Evolutionary conservation across 768 basidiomycete genomes (phyloP).

Genomic region (Suillus subaureus): DNA sequence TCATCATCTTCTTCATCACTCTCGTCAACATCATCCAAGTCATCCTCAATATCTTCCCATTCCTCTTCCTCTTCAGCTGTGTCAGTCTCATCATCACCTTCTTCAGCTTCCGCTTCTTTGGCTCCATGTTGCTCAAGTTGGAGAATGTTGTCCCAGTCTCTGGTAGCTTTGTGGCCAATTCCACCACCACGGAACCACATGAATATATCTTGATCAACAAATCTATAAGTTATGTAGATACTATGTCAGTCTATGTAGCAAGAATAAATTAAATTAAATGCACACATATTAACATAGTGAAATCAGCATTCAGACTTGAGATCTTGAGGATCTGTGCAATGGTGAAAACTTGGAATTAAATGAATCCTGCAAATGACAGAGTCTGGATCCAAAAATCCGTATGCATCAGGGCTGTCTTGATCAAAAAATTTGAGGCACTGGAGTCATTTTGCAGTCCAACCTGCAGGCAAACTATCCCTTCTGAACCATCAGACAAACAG

Average conservation of each 20-base stretch:
- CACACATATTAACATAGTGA: slow-evolving; percentile 34
- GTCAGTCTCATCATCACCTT: background rate
- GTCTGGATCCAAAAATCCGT: slow-evolving; percentile 48
- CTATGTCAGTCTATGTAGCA: background rate
- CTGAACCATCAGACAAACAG: slow-evolving; percentile 45
- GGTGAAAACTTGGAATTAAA: slow-evolving; percentile 42
- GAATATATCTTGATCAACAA: slow-evolving; percentile 42
- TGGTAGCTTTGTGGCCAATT: slow-evolving; percentile 28
- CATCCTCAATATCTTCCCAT: background rate
- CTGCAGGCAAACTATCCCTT: slow-evolving; percentile 25
- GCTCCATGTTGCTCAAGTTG: background rate
- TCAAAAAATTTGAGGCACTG: slow-evolving; percentile 41
- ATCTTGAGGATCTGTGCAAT: slow-evolving; percentile 14
- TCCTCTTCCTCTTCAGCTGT: background rate
- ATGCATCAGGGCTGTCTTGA: slow-evolving; percentile 29
- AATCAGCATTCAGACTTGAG: slow-evolving; percentile 28
- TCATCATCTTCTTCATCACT: background rate
- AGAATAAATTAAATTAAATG: background rate
- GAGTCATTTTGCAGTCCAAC: slow-evolving; percentile 30
- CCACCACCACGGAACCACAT: slow-evolving; percentile 36
- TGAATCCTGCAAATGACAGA: slow-evolving; percentile 41
- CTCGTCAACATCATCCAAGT: background rate
- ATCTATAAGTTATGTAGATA: background rate
- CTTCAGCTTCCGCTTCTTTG: background rate
- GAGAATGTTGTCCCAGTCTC: background rate